Evolutionary conservation across 306 rosid species (phyloP).

Genomic region (Castanea mollissima): DNA sequence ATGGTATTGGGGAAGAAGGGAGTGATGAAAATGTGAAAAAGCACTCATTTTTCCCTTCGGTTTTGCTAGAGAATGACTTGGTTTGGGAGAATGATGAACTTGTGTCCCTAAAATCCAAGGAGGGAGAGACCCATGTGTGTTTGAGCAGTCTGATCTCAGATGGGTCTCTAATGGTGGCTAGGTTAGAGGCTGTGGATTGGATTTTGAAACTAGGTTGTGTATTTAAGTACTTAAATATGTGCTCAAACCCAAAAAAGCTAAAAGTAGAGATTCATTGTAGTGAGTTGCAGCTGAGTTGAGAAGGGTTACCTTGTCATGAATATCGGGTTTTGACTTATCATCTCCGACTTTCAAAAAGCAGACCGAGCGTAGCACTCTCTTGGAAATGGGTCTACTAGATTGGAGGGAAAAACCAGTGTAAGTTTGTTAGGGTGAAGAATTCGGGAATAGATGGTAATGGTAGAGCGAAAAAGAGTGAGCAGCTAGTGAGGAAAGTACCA

Average conservation of each 20-base stretch:
- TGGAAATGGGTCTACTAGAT: conserved; percentile 3
- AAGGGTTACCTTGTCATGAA: conserved; percentile 44
- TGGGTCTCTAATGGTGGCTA: conserved; percentile 43
- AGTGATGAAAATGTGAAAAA: conserved; percentile 26
- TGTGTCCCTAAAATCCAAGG: conserved; percentile 59
- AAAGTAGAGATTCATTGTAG: no score
- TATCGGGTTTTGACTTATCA: conserved; percentile 43
- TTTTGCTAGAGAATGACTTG: conserved; percentile 48
- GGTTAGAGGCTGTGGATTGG: conserved; percentile 67
- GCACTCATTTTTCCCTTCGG: conserved; percentile 38
- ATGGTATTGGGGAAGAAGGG: conserved; percentile 31
- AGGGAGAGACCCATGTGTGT: conserved; percentile 47
- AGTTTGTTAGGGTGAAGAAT: no score
- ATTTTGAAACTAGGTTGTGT: conserved; percentile 24
- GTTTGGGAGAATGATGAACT: conserved; percentile 69
- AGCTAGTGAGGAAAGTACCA: not conserved
- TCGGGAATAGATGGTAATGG: no score
- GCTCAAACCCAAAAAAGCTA: no score
- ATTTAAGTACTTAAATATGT: no score
- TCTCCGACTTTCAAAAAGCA: conserved; percentile 48
- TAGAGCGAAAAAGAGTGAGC: no score
- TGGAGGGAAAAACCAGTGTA: not conserved
- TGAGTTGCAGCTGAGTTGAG: no score
- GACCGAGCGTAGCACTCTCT: conserved; percentile 29
- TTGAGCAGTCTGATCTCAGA: conserved; percentile 21